Percentiles rank a stretch among this genome's conserved stretches.
Conservation (phyloP, 1,284 basidiomycete species). For the Ustilago esculenta region DNA sequence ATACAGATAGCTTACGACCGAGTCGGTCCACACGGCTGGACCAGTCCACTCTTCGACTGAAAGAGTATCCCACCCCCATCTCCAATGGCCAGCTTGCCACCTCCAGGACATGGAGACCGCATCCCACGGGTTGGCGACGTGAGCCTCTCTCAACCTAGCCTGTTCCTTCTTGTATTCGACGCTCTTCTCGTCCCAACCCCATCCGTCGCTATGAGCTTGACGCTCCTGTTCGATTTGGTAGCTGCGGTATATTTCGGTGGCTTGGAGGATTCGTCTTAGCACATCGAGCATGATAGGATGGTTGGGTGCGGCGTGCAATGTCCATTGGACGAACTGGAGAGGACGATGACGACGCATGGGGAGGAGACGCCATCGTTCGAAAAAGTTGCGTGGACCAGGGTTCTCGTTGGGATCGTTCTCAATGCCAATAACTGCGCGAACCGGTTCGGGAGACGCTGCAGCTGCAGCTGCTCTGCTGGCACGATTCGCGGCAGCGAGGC, state of each 20-base stretch:
- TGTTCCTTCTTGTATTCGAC: conserved; percentile 19
- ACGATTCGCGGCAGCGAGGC: not conserved
- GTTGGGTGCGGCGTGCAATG: conserved; percentile 33
- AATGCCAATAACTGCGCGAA: conserved; percentile 46
- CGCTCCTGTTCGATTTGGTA: conserved; percentile 33
- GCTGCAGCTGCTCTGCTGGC: not conserved
- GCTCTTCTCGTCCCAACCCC: conserved; percentile 39
- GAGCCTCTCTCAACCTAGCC: conserved; percentile 10
- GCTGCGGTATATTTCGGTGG: conserved; percentile 28
- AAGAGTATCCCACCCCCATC: conserved; percentile 38
- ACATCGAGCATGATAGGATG: conserved; percentile 51
- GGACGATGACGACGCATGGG: conserved; percentile 36
- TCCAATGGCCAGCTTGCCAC: conserved; percentile 46
- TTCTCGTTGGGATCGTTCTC: conserved; percentile 45
- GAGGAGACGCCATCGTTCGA: conserved; percentile 32
- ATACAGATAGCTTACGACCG: conserved; percentile 42
- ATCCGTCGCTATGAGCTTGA: conserved; percentile 28
- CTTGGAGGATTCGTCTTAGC: conserved; percentile 29
- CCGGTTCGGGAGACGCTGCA: conserved; percentile 11
- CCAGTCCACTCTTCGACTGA: conserved; percentile 50
- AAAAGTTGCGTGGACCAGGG: conserved; percentile 22
- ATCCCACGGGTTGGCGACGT: conserved; percentile 31
- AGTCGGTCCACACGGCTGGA: conserved; percentile 44
- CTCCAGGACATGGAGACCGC: conserved; percentile 31
- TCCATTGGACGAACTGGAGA: conserved; percentile 49